Evolutionary conservation across 2,329 filamentous ascomycete species (phyloP).

Genomic region (Xylariaceae sp.): DNA sequence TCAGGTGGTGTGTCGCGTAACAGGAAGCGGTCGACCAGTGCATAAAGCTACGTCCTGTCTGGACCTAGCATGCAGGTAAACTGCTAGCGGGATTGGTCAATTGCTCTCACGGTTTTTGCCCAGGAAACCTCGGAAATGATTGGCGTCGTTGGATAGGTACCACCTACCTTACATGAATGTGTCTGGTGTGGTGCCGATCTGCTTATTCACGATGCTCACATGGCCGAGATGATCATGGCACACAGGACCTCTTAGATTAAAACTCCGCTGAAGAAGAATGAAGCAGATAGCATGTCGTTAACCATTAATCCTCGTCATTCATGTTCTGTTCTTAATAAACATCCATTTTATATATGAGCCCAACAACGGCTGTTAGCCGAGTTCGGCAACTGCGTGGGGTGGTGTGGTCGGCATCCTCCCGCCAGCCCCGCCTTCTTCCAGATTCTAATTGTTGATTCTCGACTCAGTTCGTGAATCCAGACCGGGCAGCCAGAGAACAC

Average conservation of each 20-base stretch:
- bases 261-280: background rate
- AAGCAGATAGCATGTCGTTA: constrained; percentile 1
- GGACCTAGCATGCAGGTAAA: background rate
- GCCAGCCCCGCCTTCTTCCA: constrained; percentile 5
- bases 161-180: too few relatives aligned
- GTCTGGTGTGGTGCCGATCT: background rate
- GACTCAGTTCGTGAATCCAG: too few relatives aligned
- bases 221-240: too few relatives aligned
- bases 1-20: too few relatives aligned
- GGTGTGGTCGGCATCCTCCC: constrained; percentile 6
- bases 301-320: constrained; percentile 20
- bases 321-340: constrained; percentile 7
- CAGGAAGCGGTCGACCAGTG: too few relatives aligned
- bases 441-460: background rate
- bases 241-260: too few relatives aligned
- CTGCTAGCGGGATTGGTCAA: constrained; percentile 13
- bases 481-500: too few relatives aligned
- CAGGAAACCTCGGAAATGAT: constrained; percentile 1
- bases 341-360: constrained; percentile 11
- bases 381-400: constrained; percentile 9
- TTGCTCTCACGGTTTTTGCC: constrained; percentile 1
- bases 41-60: too few relatives aligned
- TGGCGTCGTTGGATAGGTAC: background rate
- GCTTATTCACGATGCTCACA: too few relatives aligned
- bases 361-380: constrained; percentile 6